These are phyloP conservation scores for Hortiboletus campestris DNA, from an alignment of 768 basidiomycete genomes.

Conservation along the genomic window DNA sequence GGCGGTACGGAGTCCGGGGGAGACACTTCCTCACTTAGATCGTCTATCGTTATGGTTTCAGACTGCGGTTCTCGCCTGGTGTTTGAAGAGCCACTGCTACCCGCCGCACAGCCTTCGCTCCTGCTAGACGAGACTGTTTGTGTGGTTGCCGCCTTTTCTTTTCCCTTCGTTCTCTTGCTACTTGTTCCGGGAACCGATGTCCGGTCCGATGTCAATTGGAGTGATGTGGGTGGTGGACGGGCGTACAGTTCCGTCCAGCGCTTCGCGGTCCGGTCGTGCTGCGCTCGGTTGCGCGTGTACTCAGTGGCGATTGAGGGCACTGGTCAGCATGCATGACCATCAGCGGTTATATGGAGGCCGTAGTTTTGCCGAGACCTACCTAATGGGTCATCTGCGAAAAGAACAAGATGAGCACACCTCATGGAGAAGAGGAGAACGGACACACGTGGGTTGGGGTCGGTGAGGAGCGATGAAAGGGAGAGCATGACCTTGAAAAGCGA, in stretches of 20 bases:
- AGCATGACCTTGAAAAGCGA: slow-evolving; percentile 94
- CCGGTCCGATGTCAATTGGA: slow-evolving; percentile 11
- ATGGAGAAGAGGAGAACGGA: slow-evolving; percentile 8
- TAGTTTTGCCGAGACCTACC: slow-evolving; percentile 38
- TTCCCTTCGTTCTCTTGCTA: slow-evolving; percentile 35
- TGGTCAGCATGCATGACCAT: slow-evolving; percentile 19
- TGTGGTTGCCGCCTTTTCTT: slow-evolving; percentile 26
- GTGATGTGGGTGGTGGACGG: slow-evolving; percentile 36
- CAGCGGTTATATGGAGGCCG: neutral
- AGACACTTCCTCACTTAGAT: slow-evolving; percentile 30
- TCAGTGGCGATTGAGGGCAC: slow-evolving; percentile 74
- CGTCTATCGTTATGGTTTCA: slow-evolving; percentile 30
- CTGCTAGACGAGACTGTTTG: slow-evolving; percentile 6
- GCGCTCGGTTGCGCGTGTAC: slow-evolving; percentile 59
- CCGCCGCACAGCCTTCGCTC: neutral
- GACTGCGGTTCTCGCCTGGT: slow-evolving; percentile 14
- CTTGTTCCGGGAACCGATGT: slow-evolving; percentile 4
- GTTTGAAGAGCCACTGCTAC: slow-evolving; percentile 14
- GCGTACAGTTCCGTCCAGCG: slow-evolving; percentile 78
- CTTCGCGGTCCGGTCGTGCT: slow-evolving; percentile 75
- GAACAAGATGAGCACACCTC: slow-evolving; percentile 7
- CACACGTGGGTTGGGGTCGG: slow-evolving; percentile 92
- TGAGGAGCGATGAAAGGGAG: slow-evolving; percentile 87
- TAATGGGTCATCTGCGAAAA: slow-evolving; percentile 60
- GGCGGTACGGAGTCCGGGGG: neutral